Base-by-base conservation (phyloP, 1,284 basidiomycete genomes). In the Marasmius oreades region DNA sequence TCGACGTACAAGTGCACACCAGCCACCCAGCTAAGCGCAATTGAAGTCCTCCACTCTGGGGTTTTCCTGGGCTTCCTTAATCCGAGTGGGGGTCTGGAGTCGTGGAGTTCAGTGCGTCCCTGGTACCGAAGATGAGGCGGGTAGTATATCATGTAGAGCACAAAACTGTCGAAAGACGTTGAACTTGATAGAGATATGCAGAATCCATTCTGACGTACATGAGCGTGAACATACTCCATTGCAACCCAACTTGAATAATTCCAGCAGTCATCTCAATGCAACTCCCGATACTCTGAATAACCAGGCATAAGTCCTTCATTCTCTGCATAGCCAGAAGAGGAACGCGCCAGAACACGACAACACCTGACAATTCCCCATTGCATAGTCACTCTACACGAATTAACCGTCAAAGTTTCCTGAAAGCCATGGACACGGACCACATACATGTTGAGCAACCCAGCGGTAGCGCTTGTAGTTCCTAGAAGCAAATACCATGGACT, bases 401-500 rank as follows among this genome's bases (percentile, higher is more conserved):
- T 46, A 22, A 24, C 8, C 5, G 23, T 67, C 42, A 65, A 34
- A 37, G 26, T 39, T 18, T 45, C 26, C 46, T 23, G 16, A 37
- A 53, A 20, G 20, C 18, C n/a, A 33, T 28, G 12, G 31, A 7
- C 46, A 24, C 36, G 33, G 46, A 44, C 36, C 18, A 67, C 83
- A 51, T 64, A 90, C 83, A 95, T 85, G 68, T 95, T 95, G 52
- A 95, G 75, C 80, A 93, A 82, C 0, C 82, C 88, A 0, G 90
- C 86, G 1, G 90, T 88, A 14, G 84, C 82, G 10, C 89, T 90
- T 1, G 93, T 96, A 56, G 91, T 90, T 10, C 97, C 97, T 0
- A 98, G 81, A 2, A 98, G 78, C n/a, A 98, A 75, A 69, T 93
- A 99, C 86, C 92, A 92, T 53, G 94, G 93, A 59, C 91, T 94